Conservation (phyloP, 306 rosid genomes). For the Medicago arabica region DNA sequence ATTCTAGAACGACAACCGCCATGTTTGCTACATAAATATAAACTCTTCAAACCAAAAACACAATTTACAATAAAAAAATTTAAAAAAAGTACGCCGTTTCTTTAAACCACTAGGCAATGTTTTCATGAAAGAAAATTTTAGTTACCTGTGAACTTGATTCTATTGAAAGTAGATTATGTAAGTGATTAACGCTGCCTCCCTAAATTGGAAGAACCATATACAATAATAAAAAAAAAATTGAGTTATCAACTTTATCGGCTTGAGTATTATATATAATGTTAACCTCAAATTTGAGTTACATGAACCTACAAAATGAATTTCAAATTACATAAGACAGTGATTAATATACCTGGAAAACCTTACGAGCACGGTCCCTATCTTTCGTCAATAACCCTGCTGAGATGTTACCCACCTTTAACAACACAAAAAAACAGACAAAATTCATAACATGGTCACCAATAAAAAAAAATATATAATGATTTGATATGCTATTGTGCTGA, state of each 20-base stretch:
- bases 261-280: conserved; percentile 5
- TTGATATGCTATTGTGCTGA: conserved; percentile 39
- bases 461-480: conserved; percentile 24
- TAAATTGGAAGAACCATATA: conserved; percentile 38
- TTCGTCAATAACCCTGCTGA: conserved; percentile 49
- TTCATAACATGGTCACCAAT: conserved; percentile 11
- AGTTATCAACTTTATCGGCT: conserved; percentile 31
- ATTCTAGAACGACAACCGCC: conserved; percentile 18
- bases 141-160: conserved; percentile 90
- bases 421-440: not conserved
- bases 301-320: conserved; percentile 21
- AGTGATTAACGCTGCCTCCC: conserved; percentile 96
- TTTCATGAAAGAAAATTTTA: conserved; percentile 15
- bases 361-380: conserved; percentile 50
- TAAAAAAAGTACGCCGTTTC: not conserved
- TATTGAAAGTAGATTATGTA: conserved; percentile 84
- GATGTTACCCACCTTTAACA: conserved; percentile 75
- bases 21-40: not conserved
- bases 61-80: not conserved
- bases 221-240: not conserved
- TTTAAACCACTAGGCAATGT: not conserved
- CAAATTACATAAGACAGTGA: conserved; percentile 12
- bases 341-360: conserved; percentile 80
- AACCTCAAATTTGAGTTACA: conserved; percentile 25
- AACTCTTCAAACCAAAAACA: conserved; percentile 2